A percentile compares a stretch with the other conserved stretches of the same genome.
phyloP scores from a whole-genome alignment of 495 filamentous ascomycete species.

The Aeminium ludgeri region DNA sequence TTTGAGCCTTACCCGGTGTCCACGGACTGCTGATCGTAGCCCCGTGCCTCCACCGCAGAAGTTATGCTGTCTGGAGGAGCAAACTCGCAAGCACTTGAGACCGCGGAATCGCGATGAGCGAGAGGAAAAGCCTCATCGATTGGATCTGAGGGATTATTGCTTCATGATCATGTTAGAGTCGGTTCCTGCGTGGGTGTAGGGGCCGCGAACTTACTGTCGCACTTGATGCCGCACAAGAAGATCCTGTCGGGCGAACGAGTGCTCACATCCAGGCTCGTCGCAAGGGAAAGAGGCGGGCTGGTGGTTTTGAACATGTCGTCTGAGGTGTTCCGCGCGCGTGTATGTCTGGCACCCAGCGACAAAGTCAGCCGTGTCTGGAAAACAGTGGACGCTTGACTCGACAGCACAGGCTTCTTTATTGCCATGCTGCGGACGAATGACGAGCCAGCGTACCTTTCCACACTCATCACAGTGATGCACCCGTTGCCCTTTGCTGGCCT shows the following conservation, averaged over 20 bases:
- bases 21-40: too few relatives aligned
- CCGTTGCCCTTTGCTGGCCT: conserved; percentile 25
- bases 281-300: conserved; percentile 52
- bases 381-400: too few relatives aligned
- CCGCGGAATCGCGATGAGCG: too few relatives aligned
- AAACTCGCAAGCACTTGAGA: too few relatives aligned
- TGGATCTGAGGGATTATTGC: conserved; percentile 11
- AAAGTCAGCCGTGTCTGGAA: too few relatives aligned
- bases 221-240: conserved; percentile 64
- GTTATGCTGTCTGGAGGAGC: too few relatives aligned
- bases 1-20: too few relatives aligned
- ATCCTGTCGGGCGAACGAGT: conserved; percentile 54
- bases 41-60: too few relatives aligned
- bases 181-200: conserved; percentile 8
- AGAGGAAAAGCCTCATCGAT: too few relatives aligned
- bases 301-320: conserved; percentile 60
- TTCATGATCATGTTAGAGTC: conserved; percentile 4
- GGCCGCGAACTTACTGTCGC: conserved; percentile 61
- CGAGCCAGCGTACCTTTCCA: conserved; percentile 20
- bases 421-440: too few relatives aligned
- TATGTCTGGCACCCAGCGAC: conserved; percentile 19
- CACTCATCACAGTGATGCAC: conserved; percentile 25
- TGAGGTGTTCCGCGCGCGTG: conserved; percentile 72
- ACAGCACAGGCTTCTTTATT: too few relatives aligned
- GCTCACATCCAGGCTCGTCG: conserved; percentile 43